A percentile compares a stretch with the other conserved stretches of the same genome.
Evolutionary conservation across 495 filamentous ascomycete species (phyloP).

Genomic region (Annulohypoxylon maeteangense): DNA sequence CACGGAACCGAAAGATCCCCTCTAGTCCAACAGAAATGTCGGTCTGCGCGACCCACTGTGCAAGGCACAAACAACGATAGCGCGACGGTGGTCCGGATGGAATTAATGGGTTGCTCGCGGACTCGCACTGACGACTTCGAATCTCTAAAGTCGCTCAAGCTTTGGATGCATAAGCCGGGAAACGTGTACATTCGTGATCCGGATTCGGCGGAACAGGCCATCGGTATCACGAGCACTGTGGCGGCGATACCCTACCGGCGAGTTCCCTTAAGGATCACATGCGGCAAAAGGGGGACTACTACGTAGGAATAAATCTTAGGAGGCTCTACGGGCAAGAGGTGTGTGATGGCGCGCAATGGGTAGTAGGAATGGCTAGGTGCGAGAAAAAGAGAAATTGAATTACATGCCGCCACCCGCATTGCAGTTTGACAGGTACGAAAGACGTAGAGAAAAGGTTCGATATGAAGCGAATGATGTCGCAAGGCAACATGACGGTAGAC

Average conservation of each 20-base stretch:
- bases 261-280: constrained; percentile 29
- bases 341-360: constrained; percentile 14
- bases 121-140: constrained; percentile 27
- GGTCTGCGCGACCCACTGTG: constrained; percentile 40
- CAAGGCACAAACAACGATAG: constrained; percentile 27
- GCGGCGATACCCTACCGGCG: constrained; percentile 28
- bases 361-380: constrained; percentile 15
- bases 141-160: constrained; percentile 17
- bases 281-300: constrained; percentile 25
- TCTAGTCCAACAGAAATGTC: constrained; percentile 41
- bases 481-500: constrained; percentile 34
- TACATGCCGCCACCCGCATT: constrained; percentile 37
- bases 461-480: constrained; percentile 40
- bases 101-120: constrained; percentile 31
- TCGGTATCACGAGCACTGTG: constrained; percentile 34
- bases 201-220: constrained; percentile 29
- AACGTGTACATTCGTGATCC: constrained; percentile 25
- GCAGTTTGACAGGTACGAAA: constrained; percentile 46
- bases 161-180: constrained; percentile 25
- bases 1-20: constrained; percentile 29
- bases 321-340: constrained; percentile 22
- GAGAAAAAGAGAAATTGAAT: constrained; percentile 31
- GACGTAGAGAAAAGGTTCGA: constrained; percentile 12
- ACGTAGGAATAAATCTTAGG: constrained; percentile 19
- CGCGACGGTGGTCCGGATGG: constrained; percentile 35